Conservation (phyloP, 2,329 filamentous ascomycete species). For the Cadophora sp. region DNA sequence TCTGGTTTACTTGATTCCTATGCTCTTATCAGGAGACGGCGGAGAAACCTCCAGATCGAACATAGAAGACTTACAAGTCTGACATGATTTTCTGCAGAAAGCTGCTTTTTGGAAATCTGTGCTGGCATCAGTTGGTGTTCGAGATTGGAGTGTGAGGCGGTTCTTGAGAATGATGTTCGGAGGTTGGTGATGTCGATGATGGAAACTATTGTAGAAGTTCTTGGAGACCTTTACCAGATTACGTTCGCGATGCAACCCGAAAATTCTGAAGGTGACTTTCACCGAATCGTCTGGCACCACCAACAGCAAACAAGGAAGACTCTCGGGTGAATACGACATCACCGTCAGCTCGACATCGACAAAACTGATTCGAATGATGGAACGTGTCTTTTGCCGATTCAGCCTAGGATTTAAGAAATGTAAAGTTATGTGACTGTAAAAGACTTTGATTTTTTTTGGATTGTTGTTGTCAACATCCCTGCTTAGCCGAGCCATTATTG, state of each 20-base stretch:
- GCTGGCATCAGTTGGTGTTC: background rate
- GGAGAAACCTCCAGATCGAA: background rate
- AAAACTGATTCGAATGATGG: background rate
- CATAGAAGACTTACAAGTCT: background rate
- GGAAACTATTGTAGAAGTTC: background rate
- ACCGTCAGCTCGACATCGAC: background rate
- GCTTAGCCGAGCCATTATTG: constrained; percentile 11
- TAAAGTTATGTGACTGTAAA: background rate
- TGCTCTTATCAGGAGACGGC: background rate
- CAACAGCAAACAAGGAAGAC: background rate
- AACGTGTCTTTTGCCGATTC: background rate
- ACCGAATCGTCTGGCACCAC: background rate
- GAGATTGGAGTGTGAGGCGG: background rate
- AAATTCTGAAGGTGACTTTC: background rate
- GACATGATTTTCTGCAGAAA: too few relatives aligned
- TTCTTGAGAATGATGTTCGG: background rate
- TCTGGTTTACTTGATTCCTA: background rate
- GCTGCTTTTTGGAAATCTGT: background rate
- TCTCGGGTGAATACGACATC: background rate
- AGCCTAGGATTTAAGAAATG: background rate
- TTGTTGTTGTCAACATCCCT: background rate
- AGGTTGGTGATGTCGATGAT: background rate
- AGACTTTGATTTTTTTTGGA: background rate
- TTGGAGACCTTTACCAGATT: background rate
- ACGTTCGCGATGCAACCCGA: background rate